These are phyloP conservation scores for Ogataea hybrid DNA, from an alignment of 1,139 yeast genomes.

Conservation along the genomic window DNA sequence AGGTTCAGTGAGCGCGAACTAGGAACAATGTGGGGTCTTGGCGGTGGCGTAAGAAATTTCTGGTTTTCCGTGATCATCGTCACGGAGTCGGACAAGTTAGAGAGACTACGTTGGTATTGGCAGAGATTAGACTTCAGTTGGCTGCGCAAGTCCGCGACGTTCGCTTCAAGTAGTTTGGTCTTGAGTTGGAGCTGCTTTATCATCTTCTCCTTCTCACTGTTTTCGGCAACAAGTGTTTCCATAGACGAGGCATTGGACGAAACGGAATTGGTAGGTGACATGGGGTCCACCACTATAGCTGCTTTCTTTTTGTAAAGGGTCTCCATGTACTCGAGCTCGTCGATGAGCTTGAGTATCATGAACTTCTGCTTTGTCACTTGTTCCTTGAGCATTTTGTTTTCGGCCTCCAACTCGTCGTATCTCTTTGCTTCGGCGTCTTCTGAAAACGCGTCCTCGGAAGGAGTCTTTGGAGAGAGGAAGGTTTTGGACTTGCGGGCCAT, in stretches of 20 bases:
- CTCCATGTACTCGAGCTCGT: constrained; percentile 15
- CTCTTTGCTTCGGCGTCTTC: constrained; percentile 9
- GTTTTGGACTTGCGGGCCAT: constrained; percentile 2
- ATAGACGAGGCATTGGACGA: constrained; percentile 12
- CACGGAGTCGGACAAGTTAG: constrained; percentile 16
- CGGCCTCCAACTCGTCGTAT: constrained; percentile 16
- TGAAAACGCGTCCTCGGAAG: neutral
- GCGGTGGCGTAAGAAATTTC: constrained; percentile 8
- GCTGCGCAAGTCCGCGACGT: constrained; percentile 9
- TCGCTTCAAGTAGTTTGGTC: constrained; percentile 5
- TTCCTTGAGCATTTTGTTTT: constrained; percentile 18
- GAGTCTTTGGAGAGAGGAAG: constrained; percentile 1
- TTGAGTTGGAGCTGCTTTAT: constrained; percentile 8
- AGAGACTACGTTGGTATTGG: constrained; percentile 12
- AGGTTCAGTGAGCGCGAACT: constrained; percentile 8
- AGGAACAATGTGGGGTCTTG: neutral
- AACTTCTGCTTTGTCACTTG: constrained; percentile 22
- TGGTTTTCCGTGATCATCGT: constrained; percentile 14
- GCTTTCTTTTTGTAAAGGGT: neutral
- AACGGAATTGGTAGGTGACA: constrained; percentile 9
- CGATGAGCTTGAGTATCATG: constrained; percentile 18
- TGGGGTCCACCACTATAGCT: neutral
- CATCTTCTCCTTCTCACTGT: constrained; percentile 3
- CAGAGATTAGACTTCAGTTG: constrained; percentile 8
- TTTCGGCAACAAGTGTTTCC: constrained; percentile 9